Evolutionary conservation across 345 rosid genomes (phyloP), one percentile per base, ranked within the genome.

Genomic region (Jatropha curcas): DNA sequence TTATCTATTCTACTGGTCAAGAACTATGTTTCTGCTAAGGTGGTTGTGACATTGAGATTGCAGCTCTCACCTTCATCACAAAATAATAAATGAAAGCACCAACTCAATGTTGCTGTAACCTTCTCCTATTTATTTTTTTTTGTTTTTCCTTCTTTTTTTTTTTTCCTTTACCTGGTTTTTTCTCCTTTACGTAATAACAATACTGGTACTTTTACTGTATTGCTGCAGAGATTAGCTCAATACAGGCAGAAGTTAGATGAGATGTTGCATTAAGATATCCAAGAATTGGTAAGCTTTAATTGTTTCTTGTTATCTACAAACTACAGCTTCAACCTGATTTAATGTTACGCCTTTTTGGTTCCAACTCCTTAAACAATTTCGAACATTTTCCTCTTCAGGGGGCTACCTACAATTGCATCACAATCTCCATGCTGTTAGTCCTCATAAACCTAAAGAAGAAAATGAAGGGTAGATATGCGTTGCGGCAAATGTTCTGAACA

Each of bases 221-320:
- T 46, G 58, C 11, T 82, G 79, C 89, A 94, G 97, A 68, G 79
- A 50, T 82, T 92, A 81, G 97, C 97, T 72, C 92, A 82, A 69
- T 92, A 94, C 83, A 88, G 93, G 86, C 96, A 92, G 86, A 89
- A 87, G 77, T 76, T 94, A 68, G 98, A 94, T 58, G 97, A 92
- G 56, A 88, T 53, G 91, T 48, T 84, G 81, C 80, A 88, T 72
- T 89, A 77, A 56, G 67, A n/a, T 71, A 64, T 72, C 51, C 52
- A 55, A 75, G n/a, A 50, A 22, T 65, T 25, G 78, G 80, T 70
- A 82, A 81, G 65, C 30, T 60, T n/a, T 16, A 34, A 50, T 37
- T 33, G 25, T 3, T 17, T 3, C 68, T 52, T 52, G 19, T 8
- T 28, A 35, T 5, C 25, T n/a, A 50, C 63, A 8, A 1, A 48